Evolutionary conservation across 768 basidiomycete species (phyloP), one percentile per base, ranked within the genome.

Genomic region (Suillus spraguei): DNA sequence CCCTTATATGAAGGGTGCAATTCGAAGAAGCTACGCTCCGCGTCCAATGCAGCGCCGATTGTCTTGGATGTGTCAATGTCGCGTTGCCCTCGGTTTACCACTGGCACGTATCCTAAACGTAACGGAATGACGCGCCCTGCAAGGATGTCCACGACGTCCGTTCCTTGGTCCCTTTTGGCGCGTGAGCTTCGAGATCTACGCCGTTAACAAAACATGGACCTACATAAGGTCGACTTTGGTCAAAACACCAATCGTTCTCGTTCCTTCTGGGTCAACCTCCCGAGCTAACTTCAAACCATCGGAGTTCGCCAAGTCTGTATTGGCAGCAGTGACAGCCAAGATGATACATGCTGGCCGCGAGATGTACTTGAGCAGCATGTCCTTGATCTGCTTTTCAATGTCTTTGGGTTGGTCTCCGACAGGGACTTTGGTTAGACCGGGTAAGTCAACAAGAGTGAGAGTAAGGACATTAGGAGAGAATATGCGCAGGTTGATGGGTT

Each of bases 211-310:
- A 32, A 47, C 24, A n/a, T 42, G 42, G 63, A 85, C 92, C 69
- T 69, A 96, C 97, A 99, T 99, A 67, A 99, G 81, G 77, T 99
- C 97, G 59, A 99, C 92, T 78, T 99, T 99, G 16, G 97, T 99
- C 71, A 99, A 79, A 22, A 99, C 97, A 84, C 97, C 97, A 67
- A 99, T 98, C 24, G 97, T 99, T 72, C 97, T 84, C 47, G 90
- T 91, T 36, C 97, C 97, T 63, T 99, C 97, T 3, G 97, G 96
- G 73, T 99, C 97, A 32, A 98, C 95, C 71, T 98, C 95, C 65
- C 97, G 84, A 59, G 95, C 97, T 83, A 98, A 79, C 81, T 97
- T 97, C 72, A 97, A 77, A 56, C 97, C 97, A 76, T 99, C 97
- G 22, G 97, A 99, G 78, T 99, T 99, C 64, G 97, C 97, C 84